phyloP scores from a whole-genome alignment of 441 rosid genomes.

The Pelargonium fulgidum region DNA sequence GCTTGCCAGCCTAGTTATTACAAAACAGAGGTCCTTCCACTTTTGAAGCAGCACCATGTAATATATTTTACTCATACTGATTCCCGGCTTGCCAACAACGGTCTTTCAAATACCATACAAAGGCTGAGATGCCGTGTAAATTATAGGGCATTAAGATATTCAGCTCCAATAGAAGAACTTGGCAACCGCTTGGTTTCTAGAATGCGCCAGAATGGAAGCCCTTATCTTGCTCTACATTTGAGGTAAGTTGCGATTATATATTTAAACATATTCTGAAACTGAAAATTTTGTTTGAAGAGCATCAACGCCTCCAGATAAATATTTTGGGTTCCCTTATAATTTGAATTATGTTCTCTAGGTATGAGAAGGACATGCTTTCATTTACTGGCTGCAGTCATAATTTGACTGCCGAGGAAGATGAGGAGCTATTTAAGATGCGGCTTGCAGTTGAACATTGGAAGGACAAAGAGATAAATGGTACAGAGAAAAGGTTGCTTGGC shows the following conservation, averaged over 20 bases:
- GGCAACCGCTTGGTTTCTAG: constrained; percentile 68
- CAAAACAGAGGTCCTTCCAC: constrained; percentile 57
- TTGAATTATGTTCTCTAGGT: constrained; percentile 33
- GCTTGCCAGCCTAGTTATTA: constrained; percentile 68
- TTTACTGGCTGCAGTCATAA: constrained; percentile 89
- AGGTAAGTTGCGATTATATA: constrained; percentile 42
- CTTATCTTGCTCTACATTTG: constrained; percentile 84
- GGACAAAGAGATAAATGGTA: constrained; percentile 89
- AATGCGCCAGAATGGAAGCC: constrained; percentile 58
- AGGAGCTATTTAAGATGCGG: constrained; percentile 66
- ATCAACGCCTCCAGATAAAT: no score
- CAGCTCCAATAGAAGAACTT: constrained; percentile 66
- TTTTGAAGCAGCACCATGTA: constrained; percentile 73
- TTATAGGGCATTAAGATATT: constrained; percentile 71
- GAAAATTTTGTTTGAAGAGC: neutral
- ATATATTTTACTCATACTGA: constrained; percentile 80
- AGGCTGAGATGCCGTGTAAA: constrained; percentile 83
- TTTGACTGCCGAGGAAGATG: constrained; percentile 73
- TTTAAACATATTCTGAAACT: neutral
- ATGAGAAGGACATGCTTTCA: constrained; percentile 95
- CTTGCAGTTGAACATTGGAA: constrained; percentile 85
- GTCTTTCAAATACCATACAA: constrained; percentile 50
- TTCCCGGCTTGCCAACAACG: constrained; percentile 86
- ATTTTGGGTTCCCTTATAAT: constrained; percentile 5
- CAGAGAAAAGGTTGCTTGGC: constrained; percentile 82